Percentiles rank a stretch among this genome's conserved stretches.
Evolutionary conservation across 768 basidiomycete species (phyloP).

Genomic region (Chalciporus chontae): DNA sequence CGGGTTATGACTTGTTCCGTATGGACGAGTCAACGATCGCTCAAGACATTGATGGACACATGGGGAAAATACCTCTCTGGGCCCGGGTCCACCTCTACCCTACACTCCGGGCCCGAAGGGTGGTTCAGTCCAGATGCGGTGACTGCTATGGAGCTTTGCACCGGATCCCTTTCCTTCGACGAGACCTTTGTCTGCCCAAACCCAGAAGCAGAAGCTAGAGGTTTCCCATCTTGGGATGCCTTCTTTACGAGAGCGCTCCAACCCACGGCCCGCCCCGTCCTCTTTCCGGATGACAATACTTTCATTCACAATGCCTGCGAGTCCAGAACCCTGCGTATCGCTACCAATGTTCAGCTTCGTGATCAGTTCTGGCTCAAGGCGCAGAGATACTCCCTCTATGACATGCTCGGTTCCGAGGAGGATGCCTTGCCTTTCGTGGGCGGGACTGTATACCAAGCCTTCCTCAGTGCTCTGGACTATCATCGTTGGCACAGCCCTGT

Average conservation of each 20-base stretch:
- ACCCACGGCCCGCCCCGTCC: slow-evolving; percentile 35
- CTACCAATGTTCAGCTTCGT: slow-evolving; percentile 33
- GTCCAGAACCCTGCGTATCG: slow-evolving; percentile 37
- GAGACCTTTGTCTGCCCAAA: not conserved
- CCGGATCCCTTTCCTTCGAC: not conserved
- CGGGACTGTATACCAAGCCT: slow-evolving; percentile 53
- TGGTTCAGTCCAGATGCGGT: not conserved
- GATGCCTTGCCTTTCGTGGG: slow-evolving; percentile 41
- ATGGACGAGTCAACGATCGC: not conserved
- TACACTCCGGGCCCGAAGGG: not conserved
- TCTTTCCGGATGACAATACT: slow-evolving; percentile 8
- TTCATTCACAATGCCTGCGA: slow-evolving; percentile 53
- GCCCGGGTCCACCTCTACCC: slow-evolving; percentile 3
- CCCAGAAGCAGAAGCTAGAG: slow-evolving; percentile 11
- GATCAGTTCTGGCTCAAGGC: slow-evolving; percentile 60
- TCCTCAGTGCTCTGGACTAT: slow-evolving; percentile 49
- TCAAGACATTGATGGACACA: not conserved
- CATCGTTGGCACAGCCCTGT: slow-evolving; percentile 64
- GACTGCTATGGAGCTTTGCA: not conserved
- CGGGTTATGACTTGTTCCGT: slow-evolving; percentile 17
- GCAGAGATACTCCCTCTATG: slow-evolving; percentile 53
- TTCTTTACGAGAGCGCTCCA: slow-evolving; percentile 49
- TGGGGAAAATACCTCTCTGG: slow-evolving; percentile 6
- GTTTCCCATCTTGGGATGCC: slow-evolving; percentile 46
- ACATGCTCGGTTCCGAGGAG: slow-evolving; percentile 40